These are phyloP conservation scores for Quercus dentata DNA, from an alignment of 306 rosid genomes.

Conservation along the genomic window DNA sequence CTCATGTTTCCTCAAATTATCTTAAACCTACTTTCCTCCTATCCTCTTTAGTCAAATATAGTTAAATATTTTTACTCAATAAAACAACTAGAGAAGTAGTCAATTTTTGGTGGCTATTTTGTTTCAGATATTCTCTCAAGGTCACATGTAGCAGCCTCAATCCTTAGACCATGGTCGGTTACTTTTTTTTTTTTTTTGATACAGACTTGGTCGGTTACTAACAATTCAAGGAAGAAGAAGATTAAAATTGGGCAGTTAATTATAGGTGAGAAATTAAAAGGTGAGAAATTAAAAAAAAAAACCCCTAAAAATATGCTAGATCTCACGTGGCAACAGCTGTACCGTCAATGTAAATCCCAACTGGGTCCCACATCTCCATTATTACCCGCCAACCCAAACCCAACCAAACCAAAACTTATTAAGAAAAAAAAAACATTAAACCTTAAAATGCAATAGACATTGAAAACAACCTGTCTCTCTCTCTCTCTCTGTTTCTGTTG, in stretches of 20 bases:
- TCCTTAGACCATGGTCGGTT: too few relatives aligned
- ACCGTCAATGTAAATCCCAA: conserved; percentile 15
- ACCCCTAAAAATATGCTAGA: conserved; percentile 19
- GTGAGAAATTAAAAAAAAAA: not conserved
- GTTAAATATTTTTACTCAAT: too few relatives aligned
- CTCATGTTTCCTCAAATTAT: too few relatives aligned
- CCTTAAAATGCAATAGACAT: not conserved
- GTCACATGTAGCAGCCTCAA: not conserved
- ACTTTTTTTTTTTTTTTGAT: too few relatives aligned
- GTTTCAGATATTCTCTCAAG: not conserved
- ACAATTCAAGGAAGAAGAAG: too few relatives aligned
- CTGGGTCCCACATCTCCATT: conserved; percentile 44
- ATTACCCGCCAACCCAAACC: conserved; percentile 38
- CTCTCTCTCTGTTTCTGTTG: not conserved
- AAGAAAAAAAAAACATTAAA: not conserved
- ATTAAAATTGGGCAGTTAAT: not conserved
- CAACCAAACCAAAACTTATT: not conserved
- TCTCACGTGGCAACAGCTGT: conserved; percentile 32
- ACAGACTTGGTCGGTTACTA: too few relatives aligned
- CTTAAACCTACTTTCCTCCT: too few relatives aligned
- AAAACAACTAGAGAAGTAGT: not conserved
- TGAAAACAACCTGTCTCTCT: not conserved
- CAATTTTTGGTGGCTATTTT: conserved; percentile 11
- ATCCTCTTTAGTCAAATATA: too few relatives aligned
- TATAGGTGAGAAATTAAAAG: not conserved